These are phyloP conservation scores for Aspergillus ruber DNA, from an alignment of 2,329 filamentous ascomycete genomes.

Conservation along the genomic window DNA sequence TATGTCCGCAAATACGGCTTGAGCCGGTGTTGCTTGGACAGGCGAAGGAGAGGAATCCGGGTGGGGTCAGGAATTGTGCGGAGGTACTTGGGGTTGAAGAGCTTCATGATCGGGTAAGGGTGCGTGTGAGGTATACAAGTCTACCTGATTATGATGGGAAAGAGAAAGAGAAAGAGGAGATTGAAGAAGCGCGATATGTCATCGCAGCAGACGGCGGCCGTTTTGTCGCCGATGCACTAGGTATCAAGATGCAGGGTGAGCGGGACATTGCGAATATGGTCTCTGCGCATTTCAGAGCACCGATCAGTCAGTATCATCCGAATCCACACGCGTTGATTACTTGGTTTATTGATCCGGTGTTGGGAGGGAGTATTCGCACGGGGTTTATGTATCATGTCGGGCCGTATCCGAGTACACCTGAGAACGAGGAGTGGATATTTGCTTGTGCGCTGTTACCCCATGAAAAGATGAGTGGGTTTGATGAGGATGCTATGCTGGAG, in stretches of 20 bases:
- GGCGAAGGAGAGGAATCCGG: constrained; percentile 24
- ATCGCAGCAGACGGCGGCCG: constrained; percentile 30
- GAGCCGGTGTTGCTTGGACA: constrained; percentile 28
- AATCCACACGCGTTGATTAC: constrained; percentile 27
- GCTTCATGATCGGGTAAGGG: constrained; percentile 12
- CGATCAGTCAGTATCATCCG: constrained; percentile 18
- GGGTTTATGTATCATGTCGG: constrained; percentile 32
- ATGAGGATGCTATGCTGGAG: constrained; percentile 16
- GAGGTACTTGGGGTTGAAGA: constrained; percentile 22
- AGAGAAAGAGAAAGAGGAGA: not conserved
- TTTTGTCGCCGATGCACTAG: constrained; percentile 21
- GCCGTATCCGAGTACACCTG: constrained; percentile 20
- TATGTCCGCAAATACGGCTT: constrained; percentile 30
- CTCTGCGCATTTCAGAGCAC: constrained; percentile 25
- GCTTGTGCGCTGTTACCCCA: constrained; percentile 17
- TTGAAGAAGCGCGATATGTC: constrained; percentile 20
- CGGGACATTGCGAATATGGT: constrained; percentile 29
- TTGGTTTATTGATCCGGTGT: constrained; percentile 29
- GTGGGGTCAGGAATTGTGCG: constrained; percentile 19
- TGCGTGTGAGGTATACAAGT: constrained; percentile 11
- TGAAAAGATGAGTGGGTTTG: constrained; percentile 16
- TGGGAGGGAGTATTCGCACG: constrained; percentile 27
- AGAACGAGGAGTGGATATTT: constrained; percentile 30
- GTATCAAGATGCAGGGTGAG: constrained; percentile 24
- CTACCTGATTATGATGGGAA: constrained; percentile 3